Conservation (phyloP, 2,329 filamentous ascomycete genomes). For the Colletotrichum limetticola region DNA sequence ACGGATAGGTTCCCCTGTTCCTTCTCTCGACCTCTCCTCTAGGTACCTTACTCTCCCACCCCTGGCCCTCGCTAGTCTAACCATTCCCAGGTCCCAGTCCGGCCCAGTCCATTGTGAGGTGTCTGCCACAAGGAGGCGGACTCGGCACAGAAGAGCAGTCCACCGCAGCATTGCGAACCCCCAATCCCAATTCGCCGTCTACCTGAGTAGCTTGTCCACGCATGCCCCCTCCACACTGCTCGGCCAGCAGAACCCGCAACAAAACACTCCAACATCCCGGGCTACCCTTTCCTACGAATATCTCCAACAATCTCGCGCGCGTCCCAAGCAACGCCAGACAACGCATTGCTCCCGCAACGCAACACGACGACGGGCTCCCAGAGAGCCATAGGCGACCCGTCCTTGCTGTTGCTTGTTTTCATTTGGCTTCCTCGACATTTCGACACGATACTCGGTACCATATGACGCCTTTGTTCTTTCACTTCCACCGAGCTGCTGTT, state of each 20-base stretch:
- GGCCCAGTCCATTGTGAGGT: neutral
- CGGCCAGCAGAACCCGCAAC: conserved; percentile 17
- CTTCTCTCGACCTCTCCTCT: neutral
- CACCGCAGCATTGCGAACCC: neutral
- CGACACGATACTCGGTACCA: neutral
- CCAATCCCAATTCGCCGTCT: neutral
- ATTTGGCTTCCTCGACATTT: neutral
- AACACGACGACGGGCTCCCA: conserved; percentile 14
- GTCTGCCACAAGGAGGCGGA: neutral
- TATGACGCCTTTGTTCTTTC: conserved; percentile 16
- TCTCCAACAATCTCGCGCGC: conserved; percentile 25
- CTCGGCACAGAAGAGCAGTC: neutral
- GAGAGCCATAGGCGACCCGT: conserved; percentile 10
- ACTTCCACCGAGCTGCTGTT: conserved; percentile 10
- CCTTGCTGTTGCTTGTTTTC: conserved; percentile 1
- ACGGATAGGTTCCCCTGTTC: neutral
- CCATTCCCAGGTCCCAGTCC: neutral
- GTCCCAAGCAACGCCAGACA: conserved; percentile 25
- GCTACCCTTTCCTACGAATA: conserved; percentile 23
- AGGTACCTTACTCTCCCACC: neutral
- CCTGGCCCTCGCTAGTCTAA: conserved; percentile 5
- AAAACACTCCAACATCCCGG: conserved; percentile 30
- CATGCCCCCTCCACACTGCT: conserved; percentile 15
- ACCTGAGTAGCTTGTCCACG: neutral
- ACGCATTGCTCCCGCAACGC: conserved; percentile 22